Evolutionary conservation across 176 grass and related monocot species (phyloP).

Genomic region (Pontederia paniculata): DNA sequence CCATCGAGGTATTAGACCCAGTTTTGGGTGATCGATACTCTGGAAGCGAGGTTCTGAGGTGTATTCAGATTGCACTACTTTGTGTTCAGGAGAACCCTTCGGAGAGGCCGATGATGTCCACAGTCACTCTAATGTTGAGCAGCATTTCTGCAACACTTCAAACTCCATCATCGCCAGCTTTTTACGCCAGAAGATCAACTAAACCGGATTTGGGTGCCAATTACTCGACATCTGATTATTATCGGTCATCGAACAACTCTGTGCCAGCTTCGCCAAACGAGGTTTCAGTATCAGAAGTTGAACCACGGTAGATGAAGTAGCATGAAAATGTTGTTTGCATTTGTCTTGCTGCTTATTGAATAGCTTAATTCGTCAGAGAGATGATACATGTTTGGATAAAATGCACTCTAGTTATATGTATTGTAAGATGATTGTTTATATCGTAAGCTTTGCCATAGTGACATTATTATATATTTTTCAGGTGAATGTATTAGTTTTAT

Average conservation of each 20-base stretch:
- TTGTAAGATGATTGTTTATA: no score
- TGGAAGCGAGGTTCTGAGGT: slow-evolving; percentile 25
- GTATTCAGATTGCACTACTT: slow-evolving; percentile 23
- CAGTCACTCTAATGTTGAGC: slow-evolving; percentile 16
- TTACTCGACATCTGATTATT: slow-evolving; percentile 7
- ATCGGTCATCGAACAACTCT: not conserved
- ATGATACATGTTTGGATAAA: no score
- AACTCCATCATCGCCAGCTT: not conserved
- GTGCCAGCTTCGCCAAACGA: slow-evolving; percentile 20
- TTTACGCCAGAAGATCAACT: not conserved
- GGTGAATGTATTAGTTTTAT: no score
- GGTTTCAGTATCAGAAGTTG: slow-evolving; percentile 36
- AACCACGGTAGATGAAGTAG: slow-evolving; percentile 27
- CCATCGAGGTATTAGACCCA: slow-evolving; percentile 35
- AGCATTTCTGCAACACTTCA: not conserved
- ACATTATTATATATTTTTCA: no score
- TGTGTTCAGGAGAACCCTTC: slow-evolving; percentile 25
- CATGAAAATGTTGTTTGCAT: no score
- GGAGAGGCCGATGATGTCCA: not conserved
- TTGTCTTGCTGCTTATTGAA: no score
- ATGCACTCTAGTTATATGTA: no score
- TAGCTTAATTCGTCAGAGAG: no score
- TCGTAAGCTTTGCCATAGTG: no score
- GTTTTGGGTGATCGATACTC: slow-evolving; percentile 16
- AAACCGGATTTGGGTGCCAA: slow-evolving; percentile 8